Evolutionary conservation across 148 eudicot species (phyloP), one percentile per base, ranked within the genome.

Genomic region (Cornus kousa): DNA sequence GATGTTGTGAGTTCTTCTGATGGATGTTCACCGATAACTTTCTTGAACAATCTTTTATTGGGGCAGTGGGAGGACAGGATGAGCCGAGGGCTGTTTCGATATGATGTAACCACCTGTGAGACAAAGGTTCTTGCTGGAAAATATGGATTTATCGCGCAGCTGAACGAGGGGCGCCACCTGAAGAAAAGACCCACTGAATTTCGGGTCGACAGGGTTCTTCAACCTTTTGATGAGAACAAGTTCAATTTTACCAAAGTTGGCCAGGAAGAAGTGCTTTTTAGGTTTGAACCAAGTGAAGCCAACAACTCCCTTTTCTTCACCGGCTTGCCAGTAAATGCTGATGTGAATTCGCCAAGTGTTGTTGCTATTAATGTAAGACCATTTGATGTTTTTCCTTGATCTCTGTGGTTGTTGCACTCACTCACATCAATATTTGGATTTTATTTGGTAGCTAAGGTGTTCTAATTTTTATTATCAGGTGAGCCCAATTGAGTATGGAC

Each of bases 401-500:
- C 28, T 68, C 31, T 76, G 16, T 40, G 3, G 22, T 55, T 20
- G 55, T 59, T 37, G 35, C 28, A n/a, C 5, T 68, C 33, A 33
- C 4, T 17, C 5, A 32, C 50, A 14, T 19, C 24, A 9, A n/a
- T 28, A 33, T 12, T 33, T 48, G 19, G n/a, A 67, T 33, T 22
- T 68, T 8, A n/a, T 13, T 65, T 69, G 53, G 62, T 71, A 66
- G 43, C 50, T 77, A 53, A 66, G 43, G 5, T 32, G 46, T 16
- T 72, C 28, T 60, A 11, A 5, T 22, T 62, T 37, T 71, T 23
- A 23, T 75, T 60, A 53, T 75, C 90, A 94, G 98, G 98, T 94
- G 62, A 94, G 97, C 86, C 98, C 98, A 0, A 94, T 94, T 81
- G 98, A 94, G 77, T 94, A 94, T 67, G 98, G 98, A 24, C 98